phyloP scores from a whole-genome alignment of 257 asterid genomes.

The Solanum medicagineum region DNA sequence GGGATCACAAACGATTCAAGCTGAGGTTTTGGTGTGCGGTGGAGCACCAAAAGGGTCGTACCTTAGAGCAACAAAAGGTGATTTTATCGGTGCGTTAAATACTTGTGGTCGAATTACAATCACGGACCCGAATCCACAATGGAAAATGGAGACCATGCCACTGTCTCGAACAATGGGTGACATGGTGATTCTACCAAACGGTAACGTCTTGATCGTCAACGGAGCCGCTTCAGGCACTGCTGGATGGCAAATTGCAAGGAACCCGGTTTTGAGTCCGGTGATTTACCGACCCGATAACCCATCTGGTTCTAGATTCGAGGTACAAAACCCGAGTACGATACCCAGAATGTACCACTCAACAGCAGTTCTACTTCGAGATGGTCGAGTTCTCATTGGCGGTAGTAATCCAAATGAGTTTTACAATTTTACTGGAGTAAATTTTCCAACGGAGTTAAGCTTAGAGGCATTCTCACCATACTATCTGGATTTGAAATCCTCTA shows the following conservation, averaged over 20 bases:
- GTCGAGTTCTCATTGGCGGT: constrained; percentile 30
- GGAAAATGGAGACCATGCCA: constrained; percentile 46
- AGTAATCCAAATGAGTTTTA: constrained; percentile 20
- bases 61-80: background rate
- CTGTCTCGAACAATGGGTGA: constrained; percentile 35
- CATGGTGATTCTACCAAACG: constrained; percentile 32
- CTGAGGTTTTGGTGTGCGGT: constrained; percentile 33
- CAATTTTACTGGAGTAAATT: background rate
- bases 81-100: constrained; percentile 16
- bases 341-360: constrained; percentile 37
- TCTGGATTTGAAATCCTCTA: constrained; percentile 4
- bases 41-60: constrained; percentile 38
- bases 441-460: constrained; percentile 21
- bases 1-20: background rate
- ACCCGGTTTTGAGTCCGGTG: constrained; percentile 23
- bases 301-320: constrained; percentile 3
- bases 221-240: constrained; percentile 28
- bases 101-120: constrained; percentile 29
- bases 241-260: constrained; percentile 19
- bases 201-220: constrained; percentile 22
- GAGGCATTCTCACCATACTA: constrained; percentile 24
- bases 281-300: constrained; percentile 14
- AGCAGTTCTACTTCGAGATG: constrained; percentile 23
- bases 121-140: constrained; percentile 25
- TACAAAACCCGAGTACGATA: constrained; percentile 3